These are phyloP conservation scores for Voacanga thouarsii DNA, from an alignment of 257 asterid species.

Conservation along the genomic window DNA sequence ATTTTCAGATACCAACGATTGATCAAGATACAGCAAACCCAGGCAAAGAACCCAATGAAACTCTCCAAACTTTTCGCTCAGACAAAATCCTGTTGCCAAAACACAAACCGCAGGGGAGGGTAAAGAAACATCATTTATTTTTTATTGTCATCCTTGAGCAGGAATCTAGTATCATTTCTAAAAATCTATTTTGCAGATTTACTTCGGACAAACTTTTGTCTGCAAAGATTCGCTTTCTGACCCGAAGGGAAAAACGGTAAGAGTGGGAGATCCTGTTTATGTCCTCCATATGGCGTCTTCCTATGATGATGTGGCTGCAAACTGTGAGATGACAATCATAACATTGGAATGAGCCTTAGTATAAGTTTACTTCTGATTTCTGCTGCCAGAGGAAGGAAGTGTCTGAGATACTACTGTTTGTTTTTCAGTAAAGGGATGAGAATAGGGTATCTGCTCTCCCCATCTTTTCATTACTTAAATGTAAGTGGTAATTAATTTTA, in stretches of 20 bases:
- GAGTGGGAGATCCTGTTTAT: constrained; percentile 40
- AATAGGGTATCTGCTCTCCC: too few species aligned
- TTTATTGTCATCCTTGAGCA: not conserved
- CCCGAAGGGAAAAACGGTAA: constrained; percentile 26
- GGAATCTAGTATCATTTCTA: not conserved
- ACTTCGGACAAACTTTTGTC: constrained; percentile 49
- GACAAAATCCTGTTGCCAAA: constrained; percentile 43
- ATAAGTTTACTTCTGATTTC: not conserved
- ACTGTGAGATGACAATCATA: not conserved
- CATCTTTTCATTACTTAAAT: too few species aligned
- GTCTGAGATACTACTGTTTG: not conserved
- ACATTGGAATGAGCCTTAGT: not conserved
- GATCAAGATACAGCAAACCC: constrained; percentile 32
- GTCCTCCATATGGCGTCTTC: constrained; percentile 29
- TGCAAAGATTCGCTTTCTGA: constrained; percentile 25
- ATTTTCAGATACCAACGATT: constrained; percentile 45
- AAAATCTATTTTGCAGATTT: constrained; percentile 31
- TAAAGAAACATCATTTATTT: not conserved
- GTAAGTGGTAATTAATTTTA: too few species aligned
- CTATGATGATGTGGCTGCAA: constrained; percentile 29
- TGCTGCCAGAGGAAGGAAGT: not conserved
- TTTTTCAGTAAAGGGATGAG: not conserved
- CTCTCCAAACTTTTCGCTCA: constrained; percentile 45
- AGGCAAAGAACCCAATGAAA: constrained; percentile 29
- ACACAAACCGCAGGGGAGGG: constrained; percentile 34